phyloP scores from a whole-genome alignment of 805 yeast species.

The Hanseniaspora vineae region DNA sequence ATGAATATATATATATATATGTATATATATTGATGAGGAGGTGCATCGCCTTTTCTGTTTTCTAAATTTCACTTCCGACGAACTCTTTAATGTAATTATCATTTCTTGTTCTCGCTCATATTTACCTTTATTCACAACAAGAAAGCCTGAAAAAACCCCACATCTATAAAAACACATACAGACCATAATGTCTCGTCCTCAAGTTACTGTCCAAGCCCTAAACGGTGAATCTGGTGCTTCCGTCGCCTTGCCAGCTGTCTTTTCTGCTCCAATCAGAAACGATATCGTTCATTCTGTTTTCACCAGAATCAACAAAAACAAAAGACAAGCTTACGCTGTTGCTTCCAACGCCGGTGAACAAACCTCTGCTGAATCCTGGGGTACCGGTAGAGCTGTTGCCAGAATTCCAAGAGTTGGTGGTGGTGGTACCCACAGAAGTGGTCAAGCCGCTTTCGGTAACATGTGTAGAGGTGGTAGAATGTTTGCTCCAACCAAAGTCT shows the following conservation, averaged over 20 bases:
- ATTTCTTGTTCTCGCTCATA: too few species aligned
- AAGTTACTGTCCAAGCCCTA: constrained; percentile 86
- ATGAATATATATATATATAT: too few species aligned
- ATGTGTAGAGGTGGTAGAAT: constrained; percentile 99
- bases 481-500: constrained; percentile 99
- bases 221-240: constrained; percentile 78
- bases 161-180: constrained; percentile 7
- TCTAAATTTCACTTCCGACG: too few species aligned
- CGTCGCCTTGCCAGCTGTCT: constrained; percentile 94
- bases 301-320: constrained; percentile 98
- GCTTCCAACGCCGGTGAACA: constrained; percentile 99
- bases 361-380: constrained; percentile 99
- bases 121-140: too few species aligned
- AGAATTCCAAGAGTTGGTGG: constrained; percentile 99
- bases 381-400: constrained; percentile 99
- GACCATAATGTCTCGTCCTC: constrained; percentile 72
- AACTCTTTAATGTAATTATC: too few species aligned
- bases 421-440: constrained; percentile 99
- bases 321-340: constrained; percentile 99
- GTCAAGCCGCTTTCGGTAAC: constrained; percentile 99
- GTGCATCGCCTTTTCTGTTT: too few species aligned
- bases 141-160: constrained; percentile 2
- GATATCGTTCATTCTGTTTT: constrained; percentile 98
- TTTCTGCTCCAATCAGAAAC: constrained; percentile 99
- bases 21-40: too few species aligned